A percentile compares a stretch with the other conserved stretches of the same genome.
Conservation (phyloP, 257 asterid species). For the Solanum piurae region DNA sequence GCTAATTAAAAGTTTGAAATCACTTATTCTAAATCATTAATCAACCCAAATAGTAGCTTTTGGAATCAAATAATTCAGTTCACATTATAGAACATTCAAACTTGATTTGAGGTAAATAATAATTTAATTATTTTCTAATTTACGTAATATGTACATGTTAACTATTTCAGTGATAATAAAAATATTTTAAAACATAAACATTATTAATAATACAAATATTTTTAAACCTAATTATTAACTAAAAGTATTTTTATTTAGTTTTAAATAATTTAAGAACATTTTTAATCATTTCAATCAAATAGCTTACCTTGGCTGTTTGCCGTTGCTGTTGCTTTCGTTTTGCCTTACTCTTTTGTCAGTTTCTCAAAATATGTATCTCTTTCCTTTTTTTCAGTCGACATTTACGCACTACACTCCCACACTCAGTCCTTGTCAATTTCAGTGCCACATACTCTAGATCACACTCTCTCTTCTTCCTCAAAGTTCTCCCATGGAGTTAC, state of each 20-base stretch:
- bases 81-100: neutral
- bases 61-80: too few relatives aligned
- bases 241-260: too few relatives aligned
- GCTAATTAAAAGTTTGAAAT: too few relatives aligned
- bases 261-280: too few relatives aligned
- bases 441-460: neutral
- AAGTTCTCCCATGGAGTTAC: constrained; percentile 14
- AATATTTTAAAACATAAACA: neutral
- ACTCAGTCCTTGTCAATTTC: neutral
- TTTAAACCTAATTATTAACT: neutral
- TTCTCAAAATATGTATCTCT: neutral
- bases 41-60: too few relatives aligned
- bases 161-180: neutral
- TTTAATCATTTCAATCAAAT: neutral
- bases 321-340: neutral
- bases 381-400: neutral
- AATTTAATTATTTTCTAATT: too few relatives aligned
- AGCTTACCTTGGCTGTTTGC: neutral
- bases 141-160: neutral
- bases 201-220: too few relatives aligned
- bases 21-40: too few relatives aligned
- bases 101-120: too few relatives aligned
- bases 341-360: neutral
- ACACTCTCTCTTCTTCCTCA: neutral
- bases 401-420: neutral